Evolutionary conservation across 2,329 filamentous ascomycete species (phyloP).

Genomic region (Neopestalotiopsis clavispora): DNA sequence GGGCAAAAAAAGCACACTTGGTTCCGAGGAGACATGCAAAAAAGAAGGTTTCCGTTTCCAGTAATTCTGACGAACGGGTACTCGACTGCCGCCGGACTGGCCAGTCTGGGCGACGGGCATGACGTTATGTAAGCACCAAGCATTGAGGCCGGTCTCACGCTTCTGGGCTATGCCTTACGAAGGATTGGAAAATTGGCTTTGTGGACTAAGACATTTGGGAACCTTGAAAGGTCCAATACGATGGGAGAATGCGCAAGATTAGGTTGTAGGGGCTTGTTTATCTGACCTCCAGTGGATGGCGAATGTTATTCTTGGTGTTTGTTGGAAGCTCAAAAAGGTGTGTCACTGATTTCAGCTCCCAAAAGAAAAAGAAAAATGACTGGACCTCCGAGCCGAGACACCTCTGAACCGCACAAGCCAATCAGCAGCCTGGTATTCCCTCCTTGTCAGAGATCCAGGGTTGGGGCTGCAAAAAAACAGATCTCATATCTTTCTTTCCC

Average conservation of each 20-base stretch:
- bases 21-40: neutral
- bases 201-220: too few species aligned
- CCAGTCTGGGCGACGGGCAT: neutral
- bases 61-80: neutral
- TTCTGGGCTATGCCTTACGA: neutral
- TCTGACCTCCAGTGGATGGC: too few species aligned
- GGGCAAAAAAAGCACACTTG: neutral
- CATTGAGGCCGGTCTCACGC: neutral
- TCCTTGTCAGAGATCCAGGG: neutral
- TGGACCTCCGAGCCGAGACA: neutral
- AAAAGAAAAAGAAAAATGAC: neutral
- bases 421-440: neutral
- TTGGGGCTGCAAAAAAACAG: neutral
- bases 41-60: neutral
- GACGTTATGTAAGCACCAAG: conserved; percentile 1
- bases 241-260: too few species aligned
- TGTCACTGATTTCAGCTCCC: neutral
- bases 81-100: neutral
- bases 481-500: neutral
- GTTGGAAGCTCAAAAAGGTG: neutral
- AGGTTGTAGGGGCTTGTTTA: too few species aligned
- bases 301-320: too few species aligned
- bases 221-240: too few species aligned
- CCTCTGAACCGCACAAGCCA: neutral
- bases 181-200: too few species aligned